phyloP scores from a whole-genome alignment of 148 eudicot species.

The Drosera capensis region DNA sequence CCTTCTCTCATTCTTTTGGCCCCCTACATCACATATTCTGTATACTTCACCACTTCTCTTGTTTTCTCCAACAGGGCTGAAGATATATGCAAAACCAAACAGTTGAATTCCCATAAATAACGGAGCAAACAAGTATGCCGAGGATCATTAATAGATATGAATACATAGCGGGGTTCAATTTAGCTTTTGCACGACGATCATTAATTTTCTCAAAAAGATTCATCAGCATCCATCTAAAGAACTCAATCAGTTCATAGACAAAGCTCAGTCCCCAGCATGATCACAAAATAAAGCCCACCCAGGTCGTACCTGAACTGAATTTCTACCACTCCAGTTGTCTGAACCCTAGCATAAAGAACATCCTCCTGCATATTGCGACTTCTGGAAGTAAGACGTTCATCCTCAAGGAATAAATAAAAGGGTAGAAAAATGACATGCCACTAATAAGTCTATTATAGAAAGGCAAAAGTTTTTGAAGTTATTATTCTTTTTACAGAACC shows the following conservation, averaged over 20 bases:
- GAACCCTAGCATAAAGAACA: conserved; percentile 89
- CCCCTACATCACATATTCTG: conserved; percentile 94
- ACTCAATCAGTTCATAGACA: neutral
- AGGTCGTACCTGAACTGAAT: conserved; percentile 82
- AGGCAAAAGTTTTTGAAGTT: no score
- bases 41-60: conserved; percentile 95
- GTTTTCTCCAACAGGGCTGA: conserved; percentile 95
- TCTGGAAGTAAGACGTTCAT: conserved; percentile 4
- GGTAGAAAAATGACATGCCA: no score
- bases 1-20: conserved; percentile 98
- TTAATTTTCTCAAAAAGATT: no score
- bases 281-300: neutral
- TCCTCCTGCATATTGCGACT: conserved; percentile 58
- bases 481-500: neutral
- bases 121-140: neutral
- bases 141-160: no score
- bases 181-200: no score
- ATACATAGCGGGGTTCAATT: no score
- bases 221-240: no score
- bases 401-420: no score
- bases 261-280: neutral
- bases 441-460: no score
- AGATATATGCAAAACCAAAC: conserved; percentile 2
- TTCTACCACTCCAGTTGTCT: conserved; percentile 91
- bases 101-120: neutral